Conservation (phyloP, 345 rosid genomes). For the Eucalyptus microcorys region DNA sequence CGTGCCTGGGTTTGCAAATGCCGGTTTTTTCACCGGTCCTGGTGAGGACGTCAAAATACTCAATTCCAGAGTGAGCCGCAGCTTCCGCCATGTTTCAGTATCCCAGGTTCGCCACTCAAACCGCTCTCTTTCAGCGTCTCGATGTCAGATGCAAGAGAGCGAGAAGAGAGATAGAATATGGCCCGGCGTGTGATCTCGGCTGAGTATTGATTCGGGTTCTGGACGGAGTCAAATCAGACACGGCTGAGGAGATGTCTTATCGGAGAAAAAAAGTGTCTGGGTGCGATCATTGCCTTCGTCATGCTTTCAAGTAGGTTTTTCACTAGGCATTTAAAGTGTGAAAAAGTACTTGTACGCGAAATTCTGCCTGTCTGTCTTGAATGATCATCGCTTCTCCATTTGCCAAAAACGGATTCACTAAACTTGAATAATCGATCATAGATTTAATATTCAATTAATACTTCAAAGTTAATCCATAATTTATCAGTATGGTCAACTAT, state of each 20-base stretch:
- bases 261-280: neutral
- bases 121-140: neutral
- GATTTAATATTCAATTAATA: neutral
- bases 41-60: constrained; percentile 62
- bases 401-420: neutral
- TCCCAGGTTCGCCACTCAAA: neutral
- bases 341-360: neutral
- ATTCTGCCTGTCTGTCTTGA: neutral
- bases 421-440: neutral
- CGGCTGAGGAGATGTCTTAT: neutral
- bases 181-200: neutral
- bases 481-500: neutral
- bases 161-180: neutral
- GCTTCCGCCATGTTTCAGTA: neutral
- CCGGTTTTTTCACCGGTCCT: constrained; percentile 61
- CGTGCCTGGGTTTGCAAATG: constrained; percentile 64
- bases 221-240: neutral
- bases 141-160: neutral
- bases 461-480: neutral
- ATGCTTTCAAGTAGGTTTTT: neutral
- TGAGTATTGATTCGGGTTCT: neutral
- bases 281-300: neutral
- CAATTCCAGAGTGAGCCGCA: constrained; percentile 12
- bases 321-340: neutral
- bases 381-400: neutral